Evolutionary conservation across 495 filamentous ascomycete genomes (phyloP).

Genomic region (Thermothielavioides terrestris): DNA sequence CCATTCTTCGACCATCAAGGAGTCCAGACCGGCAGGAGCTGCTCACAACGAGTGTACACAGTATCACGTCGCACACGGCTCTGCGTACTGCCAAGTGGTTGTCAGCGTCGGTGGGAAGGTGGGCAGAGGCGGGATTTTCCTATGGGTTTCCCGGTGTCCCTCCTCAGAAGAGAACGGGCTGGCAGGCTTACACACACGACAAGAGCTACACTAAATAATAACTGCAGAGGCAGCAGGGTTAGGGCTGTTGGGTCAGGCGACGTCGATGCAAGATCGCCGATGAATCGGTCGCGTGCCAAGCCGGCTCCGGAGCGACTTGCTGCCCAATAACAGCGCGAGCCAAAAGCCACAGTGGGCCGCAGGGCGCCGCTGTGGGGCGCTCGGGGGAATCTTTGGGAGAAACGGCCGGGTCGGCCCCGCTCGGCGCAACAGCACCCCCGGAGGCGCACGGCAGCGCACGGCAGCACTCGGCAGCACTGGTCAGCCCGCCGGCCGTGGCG

Average conservation of each 20-base stretch:
- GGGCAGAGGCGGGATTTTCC: not conserved
- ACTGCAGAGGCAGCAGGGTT: too few species aligned
- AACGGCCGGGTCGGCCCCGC: not conserved
- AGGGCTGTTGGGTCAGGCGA: too few species aligned
- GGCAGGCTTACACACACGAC: too few species aligned
- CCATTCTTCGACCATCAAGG: too few species aligned
- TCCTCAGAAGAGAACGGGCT: too few species aligned
- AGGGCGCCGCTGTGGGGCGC: not conserved
- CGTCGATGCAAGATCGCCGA: too few species aligned
- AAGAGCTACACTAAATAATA: too few species aligned
- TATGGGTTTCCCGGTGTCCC: not conserved
- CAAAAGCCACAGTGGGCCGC: slow-evolving; percentile 10
- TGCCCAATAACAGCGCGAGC: not conserved
- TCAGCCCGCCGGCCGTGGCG: too few species aligned
- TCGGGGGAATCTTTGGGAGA: slow-evolving; percentile 6
- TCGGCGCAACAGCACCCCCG: not conserved
- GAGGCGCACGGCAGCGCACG: not conserved
- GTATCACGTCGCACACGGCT: too few species aligned
- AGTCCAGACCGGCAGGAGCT: too few species aligned
- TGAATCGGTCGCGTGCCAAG: slow-evolving; percentile 5
- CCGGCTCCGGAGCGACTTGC: not conserved
- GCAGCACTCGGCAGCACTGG: not conserved
- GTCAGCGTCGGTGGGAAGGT: not conserved
- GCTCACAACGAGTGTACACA: too few species aligned
- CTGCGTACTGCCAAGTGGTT: too few species aligned